Percentiles rank a stretch among this genome's conserved stretches.
These are phyloP conservation scores for Malus fusca DNA, from an alignment of 306 rosid species.

Conservation along the genomic window DNA sequence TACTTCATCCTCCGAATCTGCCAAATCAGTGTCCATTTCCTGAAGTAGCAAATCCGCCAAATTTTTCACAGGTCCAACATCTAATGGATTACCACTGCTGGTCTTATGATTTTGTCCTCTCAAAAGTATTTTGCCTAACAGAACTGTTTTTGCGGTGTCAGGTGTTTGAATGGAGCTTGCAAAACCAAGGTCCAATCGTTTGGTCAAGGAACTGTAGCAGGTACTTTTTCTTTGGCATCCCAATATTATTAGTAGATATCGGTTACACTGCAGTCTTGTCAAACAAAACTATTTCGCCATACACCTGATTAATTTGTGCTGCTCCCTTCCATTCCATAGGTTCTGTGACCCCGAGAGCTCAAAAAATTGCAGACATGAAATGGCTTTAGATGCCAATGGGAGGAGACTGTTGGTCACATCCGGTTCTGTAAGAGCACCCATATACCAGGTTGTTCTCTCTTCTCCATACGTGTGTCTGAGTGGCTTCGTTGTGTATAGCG, in stretches of 20 bases:
- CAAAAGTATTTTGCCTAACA: background rate
- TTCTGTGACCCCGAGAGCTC: constrained; percentile 55
- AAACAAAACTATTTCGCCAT: background rate
- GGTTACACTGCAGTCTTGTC: background rate
- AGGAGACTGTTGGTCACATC: constrained; percentile 77
- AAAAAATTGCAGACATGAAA: constrained; percentile 67
- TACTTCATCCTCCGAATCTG: constrained; percentile 66
- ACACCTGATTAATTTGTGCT: background rate
- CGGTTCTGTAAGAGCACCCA: constrained; percentile 71
- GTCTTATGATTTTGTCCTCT: background rate
- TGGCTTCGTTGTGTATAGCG: background rate
- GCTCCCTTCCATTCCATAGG: constrained; percentile 26
- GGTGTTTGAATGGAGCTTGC: constrained; percentile 97
- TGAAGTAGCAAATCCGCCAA: constrained; percentile 18
- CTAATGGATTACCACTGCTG: constrained; percentile 18
- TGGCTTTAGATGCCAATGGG: constrained; percentile 88
- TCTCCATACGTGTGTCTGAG: background rate
- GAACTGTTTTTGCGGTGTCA: constrained; percentile 25
- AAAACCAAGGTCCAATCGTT: constrained; percentile 86
- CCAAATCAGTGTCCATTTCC: constrained; percentile 41
- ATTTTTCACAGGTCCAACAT: constrained; percentile 13
- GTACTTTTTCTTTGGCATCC: constrained; percentile 29
- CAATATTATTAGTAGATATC: background rate
- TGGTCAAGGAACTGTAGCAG: constrained; percentile 85
- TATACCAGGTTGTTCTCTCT: constrained; percentile 62